Conservation (phyloP, 2,329 filamentous ascomycete species). For the Pestalotiopsis sp. region DNA sequence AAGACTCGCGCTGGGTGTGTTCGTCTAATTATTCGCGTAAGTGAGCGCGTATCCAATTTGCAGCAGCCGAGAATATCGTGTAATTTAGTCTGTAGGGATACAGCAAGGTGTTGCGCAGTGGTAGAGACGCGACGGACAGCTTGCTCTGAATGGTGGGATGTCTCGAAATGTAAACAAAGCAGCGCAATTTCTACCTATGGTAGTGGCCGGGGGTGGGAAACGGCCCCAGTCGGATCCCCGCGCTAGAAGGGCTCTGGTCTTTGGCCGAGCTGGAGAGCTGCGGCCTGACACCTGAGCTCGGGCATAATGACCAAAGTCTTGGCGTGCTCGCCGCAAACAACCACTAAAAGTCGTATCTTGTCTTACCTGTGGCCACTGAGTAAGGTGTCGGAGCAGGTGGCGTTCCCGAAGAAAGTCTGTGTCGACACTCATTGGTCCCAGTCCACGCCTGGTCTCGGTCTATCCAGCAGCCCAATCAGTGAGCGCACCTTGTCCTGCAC, state of each 20-base stretch:
- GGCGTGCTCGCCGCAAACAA: neutral
- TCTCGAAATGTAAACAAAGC: constrained; percentile 16
- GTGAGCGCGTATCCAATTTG: neutral
- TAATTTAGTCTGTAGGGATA: neutral
- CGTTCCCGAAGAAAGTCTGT: constrained; percentile 3
- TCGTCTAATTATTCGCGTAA: neutral
- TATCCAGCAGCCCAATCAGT: neutral
- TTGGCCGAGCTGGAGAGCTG: neutral
- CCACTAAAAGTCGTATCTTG: neutral
- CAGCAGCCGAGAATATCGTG: neutral
- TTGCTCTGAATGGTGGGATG: neutral
- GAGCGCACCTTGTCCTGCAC: neutral
- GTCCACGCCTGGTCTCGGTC: neutral
- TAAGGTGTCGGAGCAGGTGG: neutral
- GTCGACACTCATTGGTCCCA: constrained; percentile 4
- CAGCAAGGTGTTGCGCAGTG: neutral
- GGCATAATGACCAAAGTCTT: neutral
- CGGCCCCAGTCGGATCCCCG: neutral
- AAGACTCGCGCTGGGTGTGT: neutral
- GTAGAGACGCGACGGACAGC: neutral
- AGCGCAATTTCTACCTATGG: constrained; percentile 5
- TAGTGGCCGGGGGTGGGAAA: neutral
- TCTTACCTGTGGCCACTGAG: neutral
- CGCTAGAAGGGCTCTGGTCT: neutral
- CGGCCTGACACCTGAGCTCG: neutral